Percentiles rank a stretch among this genome's conserved stretches.
phyloP scores from a whole-genome alignment of 768 basidiomycete species.

The Collybia nuda region DNA sequence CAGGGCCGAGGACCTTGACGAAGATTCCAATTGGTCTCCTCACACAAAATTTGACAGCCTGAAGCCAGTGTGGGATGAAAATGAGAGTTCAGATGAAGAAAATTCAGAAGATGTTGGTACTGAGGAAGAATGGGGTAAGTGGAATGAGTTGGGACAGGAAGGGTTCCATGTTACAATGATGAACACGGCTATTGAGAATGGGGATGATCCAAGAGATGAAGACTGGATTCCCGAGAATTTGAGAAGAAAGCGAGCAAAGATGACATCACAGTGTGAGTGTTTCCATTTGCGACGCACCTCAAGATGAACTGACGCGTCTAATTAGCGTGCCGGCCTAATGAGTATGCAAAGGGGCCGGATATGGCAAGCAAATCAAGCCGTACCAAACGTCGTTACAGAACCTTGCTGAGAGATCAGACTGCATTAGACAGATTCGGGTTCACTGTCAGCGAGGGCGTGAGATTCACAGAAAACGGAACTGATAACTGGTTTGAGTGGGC shows the following conservation, averaged over 20 bases:
- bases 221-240: constrained; percentile 4
- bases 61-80: not conserved
- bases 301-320: not conserved
- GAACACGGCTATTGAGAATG: constrained; percentile 1
- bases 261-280: not conserved
- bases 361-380: no score
- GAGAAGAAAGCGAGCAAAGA: not conserved
- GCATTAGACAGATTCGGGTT: no score
- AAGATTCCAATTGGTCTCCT: not conserved
- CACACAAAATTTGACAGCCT: not conserved
- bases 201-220: constrained; percentile 8
- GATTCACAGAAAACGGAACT: no score
- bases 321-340: no score
- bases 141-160: not conserved
- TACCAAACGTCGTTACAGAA: no score
- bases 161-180: not conserved
- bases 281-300: not conserved
- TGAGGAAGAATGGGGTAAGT: not conserved
- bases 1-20: not conserved
- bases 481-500: no score
- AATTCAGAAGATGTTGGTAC: not conserved
- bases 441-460: no score
- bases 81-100: not conserved
- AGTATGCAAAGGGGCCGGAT: no score
- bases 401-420: no score